Conservation (phyloP, 139 green algal species). For the Chlamydomonas schloesseri region DNA sequence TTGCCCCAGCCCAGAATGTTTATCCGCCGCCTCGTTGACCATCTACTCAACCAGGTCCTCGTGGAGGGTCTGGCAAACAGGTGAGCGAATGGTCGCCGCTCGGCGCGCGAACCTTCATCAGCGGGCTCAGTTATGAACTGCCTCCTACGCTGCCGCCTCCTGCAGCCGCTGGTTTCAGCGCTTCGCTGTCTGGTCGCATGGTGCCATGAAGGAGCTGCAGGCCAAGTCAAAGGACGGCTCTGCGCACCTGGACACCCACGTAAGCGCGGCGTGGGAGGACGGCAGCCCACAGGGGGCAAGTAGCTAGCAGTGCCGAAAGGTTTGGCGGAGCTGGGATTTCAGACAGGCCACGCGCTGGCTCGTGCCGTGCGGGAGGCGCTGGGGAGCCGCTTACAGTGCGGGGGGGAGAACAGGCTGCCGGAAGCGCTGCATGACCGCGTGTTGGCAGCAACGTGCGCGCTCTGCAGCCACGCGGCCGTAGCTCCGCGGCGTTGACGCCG, state of each 20-base stretch:
- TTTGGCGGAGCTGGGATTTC: too few relatives aligned
- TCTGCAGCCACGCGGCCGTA: too few relatives aligned
- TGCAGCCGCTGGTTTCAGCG: slow-evolving; percentile 50
- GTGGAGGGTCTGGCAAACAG: slow-evolving; percentile 56
- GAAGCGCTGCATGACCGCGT: too few relatives aligned
- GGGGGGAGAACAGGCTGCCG: too few relatives aligned
- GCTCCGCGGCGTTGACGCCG: too few relatives aligned
- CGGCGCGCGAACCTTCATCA: too few relatives aligned
- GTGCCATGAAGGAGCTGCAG: slow-evolving; percentile 39
- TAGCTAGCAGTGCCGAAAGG: too few relatives aligned
- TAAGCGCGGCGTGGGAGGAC: not conserved
- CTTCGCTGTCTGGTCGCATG: slow-evolving; percentile 48
- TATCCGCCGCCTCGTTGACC: slow-evolving; percentile 47
- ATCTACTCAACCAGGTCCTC: slow-evolving; percentile 58
- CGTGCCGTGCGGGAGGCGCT: too few relatives aligned
- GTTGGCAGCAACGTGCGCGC: too few relatives aligned
- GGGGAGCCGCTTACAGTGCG: too few relatives aligned
- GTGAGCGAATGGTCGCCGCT: not conserved
- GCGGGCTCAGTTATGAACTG: not conserved
- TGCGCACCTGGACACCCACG: slow-evolving; percentile 24
- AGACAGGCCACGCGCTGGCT: too few relatives aligned
- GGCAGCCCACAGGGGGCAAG: too few relatives aligned
- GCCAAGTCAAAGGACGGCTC: slow-evolving; percentile 17
- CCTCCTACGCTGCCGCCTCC: not conserved
- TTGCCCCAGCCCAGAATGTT: slow-evolving; percentile 39